Conservation (phyloP, 805 yeast species). For the Barnettozyma pratensis region DNA sequence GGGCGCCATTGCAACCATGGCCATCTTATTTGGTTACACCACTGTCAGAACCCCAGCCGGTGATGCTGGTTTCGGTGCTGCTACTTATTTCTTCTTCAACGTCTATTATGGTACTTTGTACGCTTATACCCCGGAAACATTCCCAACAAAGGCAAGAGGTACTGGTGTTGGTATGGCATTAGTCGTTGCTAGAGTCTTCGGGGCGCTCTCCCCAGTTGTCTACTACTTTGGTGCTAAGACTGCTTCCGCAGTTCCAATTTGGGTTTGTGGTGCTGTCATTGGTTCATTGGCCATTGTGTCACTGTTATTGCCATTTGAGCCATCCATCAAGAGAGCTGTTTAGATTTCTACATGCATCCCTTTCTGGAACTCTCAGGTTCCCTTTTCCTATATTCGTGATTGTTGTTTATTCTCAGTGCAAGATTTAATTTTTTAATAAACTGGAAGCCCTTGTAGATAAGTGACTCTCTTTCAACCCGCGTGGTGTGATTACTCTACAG, state of each 20-base stretch:
- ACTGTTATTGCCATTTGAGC: slow-evolving; percentile 45
- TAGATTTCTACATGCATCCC: slow-evolving; percentile 9
- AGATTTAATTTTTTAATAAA: too few species aligned
- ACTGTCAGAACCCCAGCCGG: slow-evolving; percentile 48
- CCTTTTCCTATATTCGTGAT: too few species aligned
- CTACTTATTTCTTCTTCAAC: slow-evolving; percentile 43
- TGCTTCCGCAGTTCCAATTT: slow-evolving; percentile 53
- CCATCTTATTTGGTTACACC: slow-evolving; percentile 57
- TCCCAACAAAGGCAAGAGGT: slow-evolving; percentile 48
- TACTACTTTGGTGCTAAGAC: slow-evolving; percentile 41
- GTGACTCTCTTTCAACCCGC: too few species aligned
- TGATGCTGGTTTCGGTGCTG: slow-evolving; percentile 45
- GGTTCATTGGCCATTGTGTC: slow-evolving; percentile 43
- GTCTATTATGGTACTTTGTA: slow-evolving; percentile 55
- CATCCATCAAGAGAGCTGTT: slow-evolving; percentile 34
- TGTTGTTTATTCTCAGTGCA: too few species aligned
- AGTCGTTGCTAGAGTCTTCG: slow-evolving; percentile 46
- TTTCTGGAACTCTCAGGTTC: too few species aligned
- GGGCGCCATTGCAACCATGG: slow-evolving; percentile 51
- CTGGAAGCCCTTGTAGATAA: too few species aligned
- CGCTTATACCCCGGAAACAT: slow-evolving; percentile 63
- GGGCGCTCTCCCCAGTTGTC: slow-evolving; percentile 54
- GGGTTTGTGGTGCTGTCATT: slow-evolving; percentile 55
- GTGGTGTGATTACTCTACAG: too few species aligned
- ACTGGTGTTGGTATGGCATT: slow-evolving; percentile 59